phyloP scores from a whole-genome alignment of 2,329 filamentous ascomycete species.

The Claviceps sp. region DNA sequence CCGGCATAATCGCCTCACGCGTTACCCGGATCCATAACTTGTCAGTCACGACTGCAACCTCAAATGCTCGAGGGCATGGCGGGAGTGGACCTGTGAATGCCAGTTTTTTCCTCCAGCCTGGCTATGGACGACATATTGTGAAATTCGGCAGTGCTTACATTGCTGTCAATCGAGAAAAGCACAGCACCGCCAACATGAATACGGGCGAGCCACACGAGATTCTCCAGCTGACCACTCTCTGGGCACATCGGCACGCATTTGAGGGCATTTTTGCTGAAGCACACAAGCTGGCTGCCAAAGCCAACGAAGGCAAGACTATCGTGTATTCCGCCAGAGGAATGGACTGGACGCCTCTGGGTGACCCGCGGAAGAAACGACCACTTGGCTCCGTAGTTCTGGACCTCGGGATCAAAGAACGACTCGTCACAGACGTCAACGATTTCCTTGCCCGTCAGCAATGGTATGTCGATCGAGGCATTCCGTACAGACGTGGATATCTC shows the following conservation, averaged over 20 bases:
- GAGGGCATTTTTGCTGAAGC: constrained; percentile 83
- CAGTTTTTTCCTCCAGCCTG: constrained; percentile 78
- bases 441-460: constrained; percentile 69
- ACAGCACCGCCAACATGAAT: constrained; percentile 65
- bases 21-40: constrained; percentile 48
- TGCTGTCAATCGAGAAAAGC: constrained; percentile 73
- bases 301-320: constrained; percentile 81
- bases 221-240: constrained; percentile 81
- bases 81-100: constrained; percentile 56
- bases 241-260: constrained; percentile 78
- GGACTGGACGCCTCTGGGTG: constrained; percentile 74
- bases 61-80: constrained; percentile 44
- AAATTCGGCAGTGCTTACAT: constrained; percentile 82
- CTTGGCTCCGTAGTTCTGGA: constrained; percentile 80
- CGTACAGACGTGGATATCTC: constrained; percentile 79
- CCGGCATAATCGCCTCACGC: constrained; percentile 43
- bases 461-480: constrained; percentile 92
- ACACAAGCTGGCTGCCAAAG: constrained; percentile 62
- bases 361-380: constrained; percentile 74
- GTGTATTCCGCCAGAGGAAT: constrained; percentile 79
- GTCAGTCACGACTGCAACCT: constrained; percentile 42
- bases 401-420: constrained; percentile 65
- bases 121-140: constrained; percentile 78
- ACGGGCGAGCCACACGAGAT: constrained; percentile 91
- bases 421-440: constrained; percentile 69